Conservation (phyloP, 2,329 filamentous ascomycete species). For the Parastagonospora nodorum region DNA sequence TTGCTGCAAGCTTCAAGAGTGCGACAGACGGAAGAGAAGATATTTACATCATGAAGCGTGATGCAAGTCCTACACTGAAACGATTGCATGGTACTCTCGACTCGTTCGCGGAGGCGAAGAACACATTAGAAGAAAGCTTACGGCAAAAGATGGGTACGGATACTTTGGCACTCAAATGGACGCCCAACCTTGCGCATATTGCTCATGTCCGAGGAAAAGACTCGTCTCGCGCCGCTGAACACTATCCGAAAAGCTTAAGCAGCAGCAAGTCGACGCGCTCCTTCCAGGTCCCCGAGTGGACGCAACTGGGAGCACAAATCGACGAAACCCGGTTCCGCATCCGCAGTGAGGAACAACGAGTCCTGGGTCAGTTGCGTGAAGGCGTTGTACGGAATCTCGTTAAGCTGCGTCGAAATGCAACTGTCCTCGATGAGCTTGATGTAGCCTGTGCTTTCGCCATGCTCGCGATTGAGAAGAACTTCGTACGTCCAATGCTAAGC, state of each 20-base stretch:
- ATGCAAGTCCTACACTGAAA: conserved; percentile 69
- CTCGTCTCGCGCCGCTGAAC: conserved; percentile 35
- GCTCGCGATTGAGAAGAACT: conserved; percentile 74
- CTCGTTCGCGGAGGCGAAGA: conserved; percentile 64
- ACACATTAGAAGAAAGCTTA: conserved; percentile 63
- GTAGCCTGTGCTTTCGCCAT: conserved; percentile 84
- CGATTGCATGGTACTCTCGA: conserved; percentile 72
- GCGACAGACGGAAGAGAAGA: conserved; percentile 52
- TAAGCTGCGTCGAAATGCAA: conserved; percentile 83
- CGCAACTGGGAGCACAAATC: conserved; percentile 74
- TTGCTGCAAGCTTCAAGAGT: conserved; percentile 38
- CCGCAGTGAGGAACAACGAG: conserved; percentile 78
- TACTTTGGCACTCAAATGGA: conserved; percentile 80
- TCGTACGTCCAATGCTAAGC: conserved; percentile 76
- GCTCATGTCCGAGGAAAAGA: conserved; percentile 89
- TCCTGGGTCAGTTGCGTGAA: conserved; percentile 76
- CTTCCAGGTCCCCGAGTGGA: conserved; percentile 86
- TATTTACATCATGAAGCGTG: conserved; percentile 66
- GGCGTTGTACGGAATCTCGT: conserved; percentile 81
- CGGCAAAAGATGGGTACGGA: conserved; percentile 59
- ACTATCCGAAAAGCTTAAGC: conserved; percentile 63
- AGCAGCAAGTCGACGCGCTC: conserved; percentile 84
- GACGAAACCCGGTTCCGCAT: conserved; percentile 80
- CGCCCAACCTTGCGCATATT: conserved; percentile 83
- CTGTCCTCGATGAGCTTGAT: conserved; percentile 92